Evolutionary conservation across 306 rosid genomes (phyloP).

Genomic region (Biancaea sappan): DNA sequence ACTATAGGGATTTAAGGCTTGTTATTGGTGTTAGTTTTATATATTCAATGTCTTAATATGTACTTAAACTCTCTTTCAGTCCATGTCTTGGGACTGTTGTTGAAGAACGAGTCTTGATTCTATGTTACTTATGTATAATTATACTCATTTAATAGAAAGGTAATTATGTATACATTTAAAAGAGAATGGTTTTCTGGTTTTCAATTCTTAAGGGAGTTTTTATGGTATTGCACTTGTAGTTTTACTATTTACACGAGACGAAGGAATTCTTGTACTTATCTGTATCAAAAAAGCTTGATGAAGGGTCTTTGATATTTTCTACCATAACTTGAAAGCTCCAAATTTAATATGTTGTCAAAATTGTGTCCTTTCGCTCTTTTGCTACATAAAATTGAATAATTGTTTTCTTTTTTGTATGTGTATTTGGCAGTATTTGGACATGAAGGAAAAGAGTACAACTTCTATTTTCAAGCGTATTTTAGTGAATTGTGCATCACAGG

Average conservation of each 20-base stretch:
- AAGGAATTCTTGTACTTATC: background rate
- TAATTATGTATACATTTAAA: background rate
- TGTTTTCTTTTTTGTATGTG: constrained; percentile 10
- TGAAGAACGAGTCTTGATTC: background rate
- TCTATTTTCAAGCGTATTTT: constrained; percentile 75
- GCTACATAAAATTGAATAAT: background rate
- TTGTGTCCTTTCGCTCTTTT: background rate
- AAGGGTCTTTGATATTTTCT: constrained; percentile 11
- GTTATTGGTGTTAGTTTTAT: background rate
- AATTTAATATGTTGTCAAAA: background rate
- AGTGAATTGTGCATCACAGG: constrained; percentile 83
- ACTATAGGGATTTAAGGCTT: background rate
- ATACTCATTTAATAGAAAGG: background rate
- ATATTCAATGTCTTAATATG: background rate
- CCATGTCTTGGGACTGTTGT: background rate
- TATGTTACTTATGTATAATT: background rate
- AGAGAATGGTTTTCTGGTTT: background rate
- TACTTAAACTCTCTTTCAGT: background rate
- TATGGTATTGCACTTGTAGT: background rate
- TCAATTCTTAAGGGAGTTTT: background rate
- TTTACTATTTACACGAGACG: background rate
- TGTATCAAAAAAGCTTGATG: background rate
- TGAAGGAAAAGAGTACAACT: constrained; percentile 77
- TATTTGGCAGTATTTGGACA: constrained; percentile 53
- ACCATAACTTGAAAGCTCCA: background rate